These are phyloP conservation scores for Linanthus parryae DNA, from an alignment of 148 eudicot genomes.

Conservation along the genomic window DNA sequence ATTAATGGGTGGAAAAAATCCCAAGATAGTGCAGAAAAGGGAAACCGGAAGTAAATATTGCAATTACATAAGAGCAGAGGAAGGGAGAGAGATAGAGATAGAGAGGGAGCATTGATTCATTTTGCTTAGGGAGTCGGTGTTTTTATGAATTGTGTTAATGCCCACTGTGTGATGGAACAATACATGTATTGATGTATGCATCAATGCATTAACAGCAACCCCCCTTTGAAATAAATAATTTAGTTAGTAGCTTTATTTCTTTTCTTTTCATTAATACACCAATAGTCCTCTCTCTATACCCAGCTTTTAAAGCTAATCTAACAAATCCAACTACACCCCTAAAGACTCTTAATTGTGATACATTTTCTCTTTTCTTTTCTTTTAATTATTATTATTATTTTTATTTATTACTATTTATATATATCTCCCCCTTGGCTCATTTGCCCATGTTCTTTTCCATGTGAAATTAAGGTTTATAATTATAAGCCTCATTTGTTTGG, in stretches of 20 bases:
- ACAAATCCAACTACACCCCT: constrained; percentile 40
- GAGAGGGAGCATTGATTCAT: constrained; percentile 5
- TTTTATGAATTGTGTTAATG: no score
- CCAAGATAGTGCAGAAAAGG: no score
- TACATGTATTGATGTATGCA: not conserved
- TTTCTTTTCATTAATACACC: constrained; percentile 8
- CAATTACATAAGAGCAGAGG: constrained; percentile 8
- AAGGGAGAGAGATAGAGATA: no score
- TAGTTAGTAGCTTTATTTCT: constrained; percentile 1
- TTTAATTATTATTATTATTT: not conserved
- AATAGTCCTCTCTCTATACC: constrained; percentile 22
- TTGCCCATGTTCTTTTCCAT: constrained; percentile 1
- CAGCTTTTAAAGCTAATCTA: constrained; percentile 43
- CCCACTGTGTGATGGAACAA: not conserved
- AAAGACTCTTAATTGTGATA: constrained; percentile 10
- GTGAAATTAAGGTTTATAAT: constrained; percentile 12
- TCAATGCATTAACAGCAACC: not conserved
- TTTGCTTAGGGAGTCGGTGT: constrained; percentile 10
- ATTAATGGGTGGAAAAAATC: constrained; percentile 19
- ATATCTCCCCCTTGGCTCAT: constrained; percentile 8
- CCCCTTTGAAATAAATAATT: not conserved
- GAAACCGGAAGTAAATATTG: constrained; percentile 12
- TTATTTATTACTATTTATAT: no score
- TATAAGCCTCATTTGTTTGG: constrained; percentile 15
- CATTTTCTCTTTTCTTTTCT: not conserved